Percentiles rank a stretch among this genome's conserved stretches.
phyloP scores from a whole-genome alignment of 2,329 filamentous ascomycete genomes.

The Exutisphaerella laricina region DNA sequence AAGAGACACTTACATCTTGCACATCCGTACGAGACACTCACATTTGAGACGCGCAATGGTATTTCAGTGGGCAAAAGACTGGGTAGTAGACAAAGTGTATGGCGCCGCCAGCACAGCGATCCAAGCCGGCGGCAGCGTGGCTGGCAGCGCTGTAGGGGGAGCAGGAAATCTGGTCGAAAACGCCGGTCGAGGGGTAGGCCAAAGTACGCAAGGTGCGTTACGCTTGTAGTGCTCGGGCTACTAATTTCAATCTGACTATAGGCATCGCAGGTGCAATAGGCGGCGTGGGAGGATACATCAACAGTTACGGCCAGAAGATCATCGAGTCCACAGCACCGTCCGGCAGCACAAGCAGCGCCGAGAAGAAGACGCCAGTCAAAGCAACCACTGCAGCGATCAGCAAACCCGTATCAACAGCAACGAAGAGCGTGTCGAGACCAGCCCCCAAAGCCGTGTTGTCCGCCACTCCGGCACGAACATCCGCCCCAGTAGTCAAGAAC shows the following conservation, averaged over 20 bases:
- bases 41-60: too few species aligned
- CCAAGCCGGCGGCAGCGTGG: conserved; percentile 34
- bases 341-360: conserved; percentile 16
- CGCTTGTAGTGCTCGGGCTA: not conserved
- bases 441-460: conserved; percentile 11
- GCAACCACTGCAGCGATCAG: conserved; percentile 14
- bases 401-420: conserved; percentile 9
- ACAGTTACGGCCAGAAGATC: conserved; percentile 32
- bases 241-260: conserved; percentile 22
- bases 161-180: conserved; percentile 33
- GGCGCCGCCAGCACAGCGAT: conserved; percentile 32
- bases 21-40: not conserved
- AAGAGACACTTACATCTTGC: not conserved
- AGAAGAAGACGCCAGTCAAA: conserved; percentile 27
- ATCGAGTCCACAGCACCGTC: conserved; percentile 30
- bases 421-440: conserved; percentile 1
- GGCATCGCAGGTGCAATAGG: conserved; percentile 32
- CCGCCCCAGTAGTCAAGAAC: not conserved
- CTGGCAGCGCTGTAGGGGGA: conserved; percentile 35
- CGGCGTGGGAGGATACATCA: conserved; percentile 33
- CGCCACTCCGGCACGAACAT: not conserved
- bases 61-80: conserved; percentile 29
- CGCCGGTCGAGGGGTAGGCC: conserved; percentile 30
- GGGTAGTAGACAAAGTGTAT: conserved; percentile 30
- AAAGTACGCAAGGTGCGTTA: conserved; percentile 28